Conservation (phyloP, 2,329 filamentous ascomycete species). For the Phialophora expanda region DNA sequence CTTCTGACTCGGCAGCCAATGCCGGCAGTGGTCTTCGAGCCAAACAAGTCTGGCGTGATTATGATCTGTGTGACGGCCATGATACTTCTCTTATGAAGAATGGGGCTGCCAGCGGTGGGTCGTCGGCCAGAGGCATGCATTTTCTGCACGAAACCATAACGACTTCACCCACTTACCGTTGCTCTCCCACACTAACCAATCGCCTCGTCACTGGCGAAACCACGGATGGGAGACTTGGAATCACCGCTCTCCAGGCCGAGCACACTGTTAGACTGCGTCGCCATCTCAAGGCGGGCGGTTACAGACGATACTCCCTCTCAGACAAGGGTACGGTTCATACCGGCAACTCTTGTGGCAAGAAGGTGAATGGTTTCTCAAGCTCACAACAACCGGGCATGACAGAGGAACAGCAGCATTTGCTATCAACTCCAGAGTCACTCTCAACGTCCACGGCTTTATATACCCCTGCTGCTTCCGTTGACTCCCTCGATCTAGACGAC, state of each 20-base stretch:
- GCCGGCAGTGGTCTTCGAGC: neutral
- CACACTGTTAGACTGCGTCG: neutral
- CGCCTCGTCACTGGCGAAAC: neutral
- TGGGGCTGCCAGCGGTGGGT: neutral
- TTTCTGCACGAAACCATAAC: constrained; percentile 5
- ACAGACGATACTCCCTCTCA: neutral
- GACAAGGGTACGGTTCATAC: neutral
- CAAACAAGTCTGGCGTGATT: too few species aligned
- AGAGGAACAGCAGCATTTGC: neutral
- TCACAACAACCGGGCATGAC: neutral
- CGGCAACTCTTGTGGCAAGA: neutral
- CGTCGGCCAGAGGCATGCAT: neutral
- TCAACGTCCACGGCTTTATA: neutral
- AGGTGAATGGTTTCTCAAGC: neutral
- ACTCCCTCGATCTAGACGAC: neutral
- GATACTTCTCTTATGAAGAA: neutral
- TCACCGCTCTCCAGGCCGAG: neutral
- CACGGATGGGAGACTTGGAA: neutral
- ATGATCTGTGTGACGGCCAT: neutral
- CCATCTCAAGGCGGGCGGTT: too few species aligned
- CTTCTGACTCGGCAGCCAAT: neutral
- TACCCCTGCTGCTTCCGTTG: neutral
- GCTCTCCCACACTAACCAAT: neutral
- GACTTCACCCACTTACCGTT: constrained; percentile 11
- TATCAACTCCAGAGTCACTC: neutral